Percentiles rank a stretch among this genome's conserved stretches.
Conservation (phyloP, 2,329 filamentous ascomycete genomes). For the Colletotrichum gloeosporioides region DNA sequence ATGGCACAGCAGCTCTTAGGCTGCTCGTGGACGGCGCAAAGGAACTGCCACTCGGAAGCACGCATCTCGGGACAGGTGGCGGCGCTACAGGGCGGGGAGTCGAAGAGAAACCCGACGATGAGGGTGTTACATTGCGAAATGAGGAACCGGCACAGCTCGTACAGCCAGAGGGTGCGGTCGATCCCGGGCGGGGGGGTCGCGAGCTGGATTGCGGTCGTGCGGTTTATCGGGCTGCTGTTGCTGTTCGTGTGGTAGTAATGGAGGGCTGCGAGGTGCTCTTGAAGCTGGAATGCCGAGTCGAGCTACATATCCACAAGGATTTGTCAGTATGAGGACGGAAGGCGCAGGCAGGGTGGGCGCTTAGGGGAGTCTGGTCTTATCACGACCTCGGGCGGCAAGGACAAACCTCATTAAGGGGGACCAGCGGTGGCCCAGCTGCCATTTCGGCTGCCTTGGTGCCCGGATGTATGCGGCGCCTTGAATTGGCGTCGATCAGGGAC, state of each 20-base stretch:
- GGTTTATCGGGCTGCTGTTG: slow-evolving; percentile 74
- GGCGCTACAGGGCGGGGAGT: slow-evolving; percentile 86
- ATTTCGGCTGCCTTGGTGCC: slow-evolving; percentile 93
- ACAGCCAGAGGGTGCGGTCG: slow-evolving; percentile 91
- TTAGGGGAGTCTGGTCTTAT: neutral
- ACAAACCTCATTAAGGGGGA: slow-evolving; percentile 82
- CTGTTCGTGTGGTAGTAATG: slow-evolving; percentile 80
- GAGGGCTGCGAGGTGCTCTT: slow-evolving; percentile 93
- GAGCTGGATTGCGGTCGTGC: slow-evolving; percentile 76
- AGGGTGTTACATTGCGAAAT: slow-evolving; percentile 93
- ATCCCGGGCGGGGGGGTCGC: slow-evolving; percentile 81
- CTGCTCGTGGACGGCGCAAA: slow-evolving; percentile 95
- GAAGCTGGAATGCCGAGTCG: slow-evolving; percentile 95
- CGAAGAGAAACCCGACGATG: slow-evolving; percentile 91
- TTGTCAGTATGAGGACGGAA: neutral
- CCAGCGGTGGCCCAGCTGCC: slow-evolving; percentile 86
- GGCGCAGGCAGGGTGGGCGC: neutral
- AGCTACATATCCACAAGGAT: slow-evolving; percentile 63
- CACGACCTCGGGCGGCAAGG: neutral
- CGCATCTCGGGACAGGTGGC: slow-evolving; percentile 97
- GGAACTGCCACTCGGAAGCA: slow-evolving; percentile 97
- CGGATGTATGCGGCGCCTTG: slow-evolving; percentile 85
- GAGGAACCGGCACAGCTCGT: slow-evolving; percentile 95
- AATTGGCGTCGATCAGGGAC: slow-evolving; percentile 72
- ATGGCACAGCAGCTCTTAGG: slow-evolving; percentile 98